These are phyloP conservation scores for Termitomyces sp. DNA, from an alignment of 768 basidiomycete genomes.

Conservation along the genomic window DNA sequence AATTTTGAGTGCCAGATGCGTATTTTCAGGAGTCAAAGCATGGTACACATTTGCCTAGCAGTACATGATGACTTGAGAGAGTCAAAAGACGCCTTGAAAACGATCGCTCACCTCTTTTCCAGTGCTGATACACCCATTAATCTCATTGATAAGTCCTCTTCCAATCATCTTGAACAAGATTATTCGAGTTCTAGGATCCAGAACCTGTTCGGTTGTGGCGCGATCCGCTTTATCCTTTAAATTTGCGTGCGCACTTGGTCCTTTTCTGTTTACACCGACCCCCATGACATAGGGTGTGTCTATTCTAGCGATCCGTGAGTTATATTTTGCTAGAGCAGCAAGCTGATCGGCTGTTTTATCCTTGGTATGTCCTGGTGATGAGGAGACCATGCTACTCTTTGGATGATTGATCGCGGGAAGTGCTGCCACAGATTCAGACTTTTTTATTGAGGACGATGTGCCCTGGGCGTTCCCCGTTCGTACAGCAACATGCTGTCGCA, in stretches of 20 bases:
- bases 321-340: slow-evolving; percentile 72
- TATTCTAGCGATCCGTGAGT: slow-evolving; percentile 71
- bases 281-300: slow-evolving; percentile 67
- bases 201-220: slow-evolving; percentile 94
- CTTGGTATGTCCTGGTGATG: slow-evolving; percentile 36
- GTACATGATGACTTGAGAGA: slow-evolving; percentile 1
- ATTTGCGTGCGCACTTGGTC: slow-evolving; percentile 84
- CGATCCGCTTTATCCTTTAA: slow-evolving; percentile 95
- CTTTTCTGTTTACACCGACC: slow-evolving; percentile 88
- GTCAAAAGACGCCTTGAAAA: background rate
- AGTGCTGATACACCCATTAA: slow-evolving; percentile 96
- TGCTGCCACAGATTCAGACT: slow-evolving; percentile 50
- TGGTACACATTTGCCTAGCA: slow-evolving; percentile 95
- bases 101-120: slow-evolving; percentile 82
- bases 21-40: slow-evolving; percentile 53
- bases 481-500: slow-evolving; percentile 88
- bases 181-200: slow-evolving; percentile 92
- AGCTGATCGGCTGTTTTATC: slow-evolving; percentile 73
- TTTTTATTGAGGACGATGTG: slow-evolving; percentile 49
- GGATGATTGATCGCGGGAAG: slow-evolving; percentile 77
- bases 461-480: slow-evolving; percentile 70
- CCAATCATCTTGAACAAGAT: slow-evolving; percentile 98
- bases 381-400: slow-evolving; percentile 27
- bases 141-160: slow-evolving; percentile 79
- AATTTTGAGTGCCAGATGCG: slow-evolving; percentile 90